Conservation (phyloP, 768 basidiomycete genomes). For the Sutorius australiensis region DNA sequence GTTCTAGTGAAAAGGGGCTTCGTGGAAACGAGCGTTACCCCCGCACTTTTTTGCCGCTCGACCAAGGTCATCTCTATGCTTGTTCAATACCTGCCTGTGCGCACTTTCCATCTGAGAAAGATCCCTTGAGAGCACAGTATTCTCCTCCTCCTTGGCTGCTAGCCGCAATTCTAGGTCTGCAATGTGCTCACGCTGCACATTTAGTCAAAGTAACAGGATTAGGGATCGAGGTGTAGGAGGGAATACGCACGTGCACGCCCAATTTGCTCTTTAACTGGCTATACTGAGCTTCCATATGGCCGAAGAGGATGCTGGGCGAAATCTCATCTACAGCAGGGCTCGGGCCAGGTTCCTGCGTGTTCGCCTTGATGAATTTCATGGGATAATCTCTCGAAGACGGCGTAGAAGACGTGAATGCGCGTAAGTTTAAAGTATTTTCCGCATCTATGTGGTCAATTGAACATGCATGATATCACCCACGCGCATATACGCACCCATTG, state of each 20-base stretch:
- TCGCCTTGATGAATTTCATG: constrained; percentile 2
- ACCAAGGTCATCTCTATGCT: constrained; percentile 14
- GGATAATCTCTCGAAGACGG: constrained; percentile 7
- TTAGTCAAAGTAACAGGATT: not conserved
- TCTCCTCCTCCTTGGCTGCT: constrained; percentile 13
- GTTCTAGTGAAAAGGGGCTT: not conserved
- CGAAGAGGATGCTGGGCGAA: constrained; percentile 1
- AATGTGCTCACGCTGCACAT: constrained; percentile 18
- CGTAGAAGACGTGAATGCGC: not conserved
- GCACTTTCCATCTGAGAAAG: constrained; percentile 12
- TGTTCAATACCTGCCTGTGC: constrained; percentile 15
- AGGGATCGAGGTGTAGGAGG: not conserved
- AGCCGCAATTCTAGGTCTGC: constrained; percentile 20
- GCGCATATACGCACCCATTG: constrained; percentile 26
- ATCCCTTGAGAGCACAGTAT: constrained; percentile 7
- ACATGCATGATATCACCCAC: not conserved
- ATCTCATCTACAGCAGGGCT: not conserved
- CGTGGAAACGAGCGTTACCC: not conserved
- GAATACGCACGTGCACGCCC: constrained; percentile 8
- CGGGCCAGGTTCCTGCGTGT: constrained; percentile 5
- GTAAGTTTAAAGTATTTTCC: constrained; percentile 8
- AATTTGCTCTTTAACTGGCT: constrained; percentile 10
- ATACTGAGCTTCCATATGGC: not conserved
- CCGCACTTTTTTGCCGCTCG: constrained; percentile 21
- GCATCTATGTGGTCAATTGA: constrained; percentile 7